phyloP scores from a whole-genome alignment of 2,329 filamentous ascomycete species.

The Colletotrichum australisinense region DNA sequence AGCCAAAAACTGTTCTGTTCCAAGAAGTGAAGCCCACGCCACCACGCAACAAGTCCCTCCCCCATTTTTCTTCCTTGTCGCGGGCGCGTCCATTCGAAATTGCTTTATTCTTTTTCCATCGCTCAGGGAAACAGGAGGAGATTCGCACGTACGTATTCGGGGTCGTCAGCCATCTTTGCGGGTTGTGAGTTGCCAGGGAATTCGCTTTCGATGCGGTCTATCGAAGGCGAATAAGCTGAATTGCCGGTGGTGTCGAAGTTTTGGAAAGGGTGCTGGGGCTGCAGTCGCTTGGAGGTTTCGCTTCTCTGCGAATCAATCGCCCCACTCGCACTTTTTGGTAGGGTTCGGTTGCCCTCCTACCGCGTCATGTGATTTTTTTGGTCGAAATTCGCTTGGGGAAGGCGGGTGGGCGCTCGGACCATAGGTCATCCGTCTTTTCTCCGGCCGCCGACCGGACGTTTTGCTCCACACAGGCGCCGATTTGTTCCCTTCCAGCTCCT shows the following conservation, averaged over 20 bases:
- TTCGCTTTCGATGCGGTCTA: conserved; percentile 56
- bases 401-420: background rate
- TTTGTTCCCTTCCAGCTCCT: background rate
- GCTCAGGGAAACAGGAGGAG: conserved; percentile 32
- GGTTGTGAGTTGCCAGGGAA: conserved; percentile 54
- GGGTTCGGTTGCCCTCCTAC: conserved; percentile 36
- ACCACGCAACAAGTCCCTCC: conserved; percentile 2
- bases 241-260: conserved; percentile 36
- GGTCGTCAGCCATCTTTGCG: conserved; percentile 81
- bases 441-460: background rate
- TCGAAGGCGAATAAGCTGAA: conserved; percentile 55
- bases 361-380: conserved; percentile 31
- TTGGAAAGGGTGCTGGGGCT: conserved; percentile 29
- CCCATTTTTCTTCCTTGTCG: conserved; percentile 18
- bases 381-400: background rate
- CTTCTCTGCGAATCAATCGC: conserved; percentile 25
- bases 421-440: background rate
- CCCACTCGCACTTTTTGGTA: conserved; percentile 31
- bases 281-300: conserved; percentile 32
- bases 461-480: background rate
- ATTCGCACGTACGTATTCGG: conserved; percentile 79
- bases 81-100: conserved; percentile 7
- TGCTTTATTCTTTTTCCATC: conserved; percentile 14
- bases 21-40: background rate
- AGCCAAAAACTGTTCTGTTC: conserved; percentile 44